Evolutionary conservation across 208 protist genomes (phyloP).

Genomic region (Crithidia mellificae): DNA sequence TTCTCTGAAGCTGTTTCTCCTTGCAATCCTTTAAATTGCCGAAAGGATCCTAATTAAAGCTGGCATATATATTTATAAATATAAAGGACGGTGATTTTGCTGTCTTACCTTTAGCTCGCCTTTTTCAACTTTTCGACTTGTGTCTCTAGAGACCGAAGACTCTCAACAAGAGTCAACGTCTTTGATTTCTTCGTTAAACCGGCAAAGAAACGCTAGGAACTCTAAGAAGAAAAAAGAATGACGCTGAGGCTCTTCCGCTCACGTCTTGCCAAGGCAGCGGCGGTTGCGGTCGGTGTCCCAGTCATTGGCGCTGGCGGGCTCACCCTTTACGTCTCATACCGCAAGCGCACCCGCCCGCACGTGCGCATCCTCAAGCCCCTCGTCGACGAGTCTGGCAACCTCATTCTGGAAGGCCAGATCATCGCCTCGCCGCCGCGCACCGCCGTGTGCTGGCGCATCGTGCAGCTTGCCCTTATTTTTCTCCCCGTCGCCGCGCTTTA

Average conservation of each 20-base stretch:
- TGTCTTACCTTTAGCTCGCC: too few species aligned
- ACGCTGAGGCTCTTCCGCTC: constrained; percentile 30
- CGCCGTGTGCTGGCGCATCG: constrained; percentile 49
- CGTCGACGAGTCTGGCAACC: constrained; percentile 62
- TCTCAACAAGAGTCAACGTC: too few species aligned
- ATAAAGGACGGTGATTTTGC: too few species aligned
- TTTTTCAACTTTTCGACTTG: too few species aligned
- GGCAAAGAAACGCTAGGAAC: background rate
- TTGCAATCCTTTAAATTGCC: too few species aligned
- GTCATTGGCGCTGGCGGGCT: constrained; percentile 51
- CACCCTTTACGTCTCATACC: constrained; percentile 66
- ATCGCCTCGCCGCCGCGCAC: constrained; percentile 41
- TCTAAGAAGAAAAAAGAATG: background rate
- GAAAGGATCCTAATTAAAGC: too few species aligned
- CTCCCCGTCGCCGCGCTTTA: constrained; percentile 74
- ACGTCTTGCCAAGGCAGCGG: constrained; percentile 19
- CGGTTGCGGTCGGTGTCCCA: constrained; percentile 50
- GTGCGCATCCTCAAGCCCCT: constrained; percentile 63
- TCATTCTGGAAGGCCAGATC: constrained; percentile 63
- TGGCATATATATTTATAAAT: too few species aligned
- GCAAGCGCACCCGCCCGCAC: constrained; percentile 48
- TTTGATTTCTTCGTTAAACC: too few species aligned
- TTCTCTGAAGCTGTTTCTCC: too few species aligned
- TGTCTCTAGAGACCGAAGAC: too few species aligned
- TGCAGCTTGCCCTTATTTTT: constrained; percentile 75